Base-by-base conservation (phyloP, 257 asterid genomes). In the Primulina eburnea region DNA sequence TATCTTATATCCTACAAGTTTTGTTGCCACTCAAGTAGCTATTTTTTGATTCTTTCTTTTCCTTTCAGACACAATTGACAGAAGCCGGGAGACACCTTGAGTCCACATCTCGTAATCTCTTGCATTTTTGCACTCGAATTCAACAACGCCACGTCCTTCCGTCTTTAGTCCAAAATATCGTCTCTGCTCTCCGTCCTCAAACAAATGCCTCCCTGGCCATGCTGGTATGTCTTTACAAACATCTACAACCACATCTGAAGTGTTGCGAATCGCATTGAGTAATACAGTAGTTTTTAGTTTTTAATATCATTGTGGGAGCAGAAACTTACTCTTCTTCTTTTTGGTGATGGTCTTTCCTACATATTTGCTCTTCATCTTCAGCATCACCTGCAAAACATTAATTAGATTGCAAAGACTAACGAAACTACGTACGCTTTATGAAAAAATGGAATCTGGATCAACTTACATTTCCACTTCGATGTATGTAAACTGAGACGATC, bases 351-450 rank as follows among this genome's bases (percentile, higher is more conserved):
- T 91, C 20, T 82, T 90, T 14, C 82, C 95, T 0, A 86, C 94
- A 63, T 94, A 91, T 71, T 86, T 94, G 86, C 99, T 94, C 83
- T 94, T 94, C 99, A 94, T 94, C 85, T 91, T 94, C 86, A 94
- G 77, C 95, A 94, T 91, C 74, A 87, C 98, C 96, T 91, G 89
- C 74, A 77, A 12, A 68, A 28, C 8, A 62, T 26, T 11, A 12
- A 50, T 5, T 6, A 55, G 6, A 38, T 32, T 21, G 26, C 60
- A 53, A n/a, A 34, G 60, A 32, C 5, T 4, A 16, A 12, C 34
- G 12, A 53, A 14, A 57, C 58, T 37, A 43, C 8, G 38, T 4
- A 32, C 53, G 29, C 16, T 18, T 38, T 53, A 64, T 6, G 57
- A 11, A 35, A 30, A 24, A 63, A 20, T 53, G 8, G 29, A 38